Percentiles rank a stretch among this genome's conserved stretches.
Conservation (phyloP, 148 eudicot species). For the Tetragonia tetragonoides region DNA sequence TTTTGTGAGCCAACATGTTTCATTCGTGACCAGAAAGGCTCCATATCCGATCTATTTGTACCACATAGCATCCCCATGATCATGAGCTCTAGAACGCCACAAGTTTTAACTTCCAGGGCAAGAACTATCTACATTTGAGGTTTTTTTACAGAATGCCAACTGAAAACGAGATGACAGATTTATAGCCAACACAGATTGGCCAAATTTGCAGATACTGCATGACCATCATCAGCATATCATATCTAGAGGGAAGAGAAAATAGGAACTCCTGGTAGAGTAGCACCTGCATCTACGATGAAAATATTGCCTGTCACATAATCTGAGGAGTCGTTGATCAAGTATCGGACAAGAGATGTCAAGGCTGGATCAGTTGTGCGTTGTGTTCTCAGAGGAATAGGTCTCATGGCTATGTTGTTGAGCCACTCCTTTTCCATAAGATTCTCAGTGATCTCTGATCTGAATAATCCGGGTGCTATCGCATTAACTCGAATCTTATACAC, state of each 20-base stretch:
- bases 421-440: constrained; percentile 55
- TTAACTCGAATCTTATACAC: constrained; percentile 52
- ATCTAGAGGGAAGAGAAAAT: constrained; percentile 61
- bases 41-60: too few species aligned
- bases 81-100: too few species aligned
- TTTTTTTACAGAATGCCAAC: too few species aligned
- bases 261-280: constrained; percentile 60
- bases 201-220: too few species aligned
- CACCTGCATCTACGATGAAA: constrained; percentile 62
- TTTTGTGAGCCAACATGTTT: too few species aligned
- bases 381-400: constrained; percentile 42
- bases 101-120: too few species aligned
- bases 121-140: too few species aligned
- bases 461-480: constrained; percentile 61
- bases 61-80: too few species aligned
- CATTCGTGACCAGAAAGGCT: too few species aligned
- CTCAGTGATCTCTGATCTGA: constrained; percentile 66
- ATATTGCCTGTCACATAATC: constrained; percentile 60
- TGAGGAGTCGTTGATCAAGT: constrained; percentile 61
- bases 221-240: neutral
- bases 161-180: too few species aligned
- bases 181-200: too few species aligned
- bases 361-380: constrained; percentile 59
- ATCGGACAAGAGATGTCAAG: constrained; percentile 54
- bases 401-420: constrained; percentile 43